Percentiles rank a stretch among this genome's conserved stretches.
These are phyloP conservation scores for Elymus sibiricus DNA, from an alignment of 176 grass and related monocot genomes.

Conservation along the genomic window DNA sequence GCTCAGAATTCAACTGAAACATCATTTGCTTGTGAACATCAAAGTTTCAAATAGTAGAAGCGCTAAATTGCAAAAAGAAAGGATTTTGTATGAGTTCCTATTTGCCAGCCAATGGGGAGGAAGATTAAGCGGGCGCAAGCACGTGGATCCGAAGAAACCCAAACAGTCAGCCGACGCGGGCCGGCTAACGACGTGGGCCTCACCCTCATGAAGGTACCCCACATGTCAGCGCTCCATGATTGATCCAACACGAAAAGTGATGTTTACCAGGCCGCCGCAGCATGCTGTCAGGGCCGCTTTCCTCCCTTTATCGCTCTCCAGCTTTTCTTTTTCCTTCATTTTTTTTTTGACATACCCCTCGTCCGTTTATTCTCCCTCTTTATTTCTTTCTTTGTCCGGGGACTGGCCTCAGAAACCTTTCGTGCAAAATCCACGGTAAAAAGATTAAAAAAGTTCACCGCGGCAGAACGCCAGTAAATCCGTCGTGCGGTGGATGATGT, in stretches of 20 bases:
- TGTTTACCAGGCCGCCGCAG: constrained; percentile 27
- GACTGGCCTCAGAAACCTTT: neutral
- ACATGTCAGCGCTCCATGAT: constrained; percentile 33
- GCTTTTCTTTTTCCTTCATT: neutral
- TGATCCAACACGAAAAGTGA: constrained; percentile 38
- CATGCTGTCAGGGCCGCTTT: constrained; percentile 36
- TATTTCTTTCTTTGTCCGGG: neutral
- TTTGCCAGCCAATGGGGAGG: no score
- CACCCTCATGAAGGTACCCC: neutral
- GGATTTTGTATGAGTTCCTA: no score
- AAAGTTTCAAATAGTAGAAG: no score
- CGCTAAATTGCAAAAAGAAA: no score
- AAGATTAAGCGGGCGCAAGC: neutral
- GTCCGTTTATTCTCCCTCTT: neutral
- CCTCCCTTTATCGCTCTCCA: neutral
- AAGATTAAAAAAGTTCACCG: no score
- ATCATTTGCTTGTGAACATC: no score
- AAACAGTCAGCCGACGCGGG: neutral
- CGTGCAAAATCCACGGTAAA: neutral
- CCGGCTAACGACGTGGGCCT: neutral
- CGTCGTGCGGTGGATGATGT: neutral
- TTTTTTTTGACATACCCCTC: neutral
- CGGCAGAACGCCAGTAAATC: neutral
- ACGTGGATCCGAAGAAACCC: neutral
- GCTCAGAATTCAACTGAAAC: no score